phyloP scores from a whole-genome alignment of 140 eudicot genomes.

The Bidens hawaiensis region DNA sequence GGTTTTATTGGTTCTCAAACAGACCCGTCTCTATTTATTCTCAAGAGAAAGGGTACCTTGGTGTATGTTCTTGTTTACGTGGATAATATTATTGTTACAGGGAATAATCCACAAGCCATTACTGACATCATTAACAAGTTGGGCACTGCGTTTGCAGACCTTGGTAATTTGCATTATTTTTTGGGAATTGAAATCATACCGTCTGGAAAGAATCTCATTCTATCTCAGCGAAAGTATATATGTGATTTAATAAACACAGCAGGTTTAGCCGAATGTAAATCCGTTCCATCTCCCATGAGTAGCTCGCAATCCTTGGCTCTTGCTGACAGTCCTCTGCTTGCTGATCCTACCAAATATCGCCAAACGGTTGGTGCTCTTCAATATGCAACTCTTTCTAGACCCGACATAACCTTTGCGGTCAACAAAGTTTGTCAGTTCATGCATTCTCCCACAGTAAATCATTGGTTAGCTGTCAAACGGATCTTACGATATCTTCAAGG shows the following conservation, averaged over 20 bases:
- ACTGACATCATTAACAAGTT: not conserved
- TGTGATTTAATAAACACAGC: not conserved
- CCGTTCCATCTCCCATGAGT: not conserved
- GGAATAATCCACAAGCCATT: not conserved
- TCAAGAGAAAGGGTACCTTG: not conserved
- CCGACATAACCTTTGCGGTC: not conserved
- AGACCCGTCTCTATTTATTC: not conserved
- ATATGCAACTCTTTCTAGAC: not conserved
- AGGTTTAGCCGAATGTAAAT: not conserved
- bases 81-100: not conserved
- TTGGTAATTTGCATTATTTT: not conserved
- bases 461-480: not conserved
- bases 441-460: not conserved
- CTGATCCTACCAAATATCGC: not conserved
- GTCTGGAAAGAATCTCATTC: not conserved
- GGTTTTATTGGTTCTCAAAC: not conserved
- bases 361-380: not conserved
- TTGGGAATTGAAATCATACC: not conserved
- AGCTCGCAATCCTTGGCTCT: too few relatives aligned
- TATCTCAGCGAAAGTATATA: not conserved
- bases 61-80: too few relatives aligned
- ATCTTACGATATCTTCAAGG: not conserved
- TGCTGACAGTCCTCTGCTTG: not conserved
- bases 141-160: not conserved
- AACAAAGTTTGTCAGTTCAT: not conserved